Conservation (phyloP, 2,329 filamentous ascomycete genomes). For the Colletotrichum aenigma region DNA sequence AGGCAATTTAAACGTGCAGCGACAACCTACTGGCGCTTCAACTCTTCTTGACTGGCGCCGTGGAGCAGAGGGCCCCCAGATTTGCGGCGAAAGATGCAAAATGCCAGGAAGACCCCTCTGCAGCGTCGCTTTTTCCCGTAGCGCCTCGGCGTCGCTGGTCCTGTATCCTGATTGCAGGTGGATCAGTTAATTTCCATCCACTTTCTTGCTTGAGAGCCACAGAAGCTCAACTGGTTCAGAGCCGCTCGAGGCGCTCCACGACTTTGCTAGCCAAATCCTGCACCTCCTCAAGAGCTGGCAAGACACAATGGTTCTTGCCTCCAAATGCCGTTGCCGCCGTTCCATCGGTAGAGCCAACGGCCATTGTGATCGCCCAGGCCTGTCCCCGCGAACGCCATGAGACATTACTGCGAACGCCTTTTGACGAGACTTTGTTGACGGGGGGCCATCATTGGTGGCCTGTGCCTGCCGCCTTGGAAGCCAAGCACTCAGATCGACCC, state of each 20-base stretch:
- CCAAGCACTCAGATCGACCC: conserved; percentile 3
- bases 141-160: not conserved
- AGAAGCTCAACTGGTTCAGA: not conserved
- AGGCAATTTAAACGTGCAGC: conserved; percentile 9
- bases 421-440: not conserved
- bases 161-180: conserved; percentile 1
- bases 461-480: conserved; percentile 1
- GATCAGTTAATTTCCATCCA: conserved; percentile 6
- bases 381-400: not conserved
- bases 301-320: not conserved
- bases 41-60: not conserved
- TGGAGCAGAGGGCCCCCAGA: not conserved
- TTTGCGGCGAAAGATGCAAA: not conserved
- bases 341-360: not conserved
- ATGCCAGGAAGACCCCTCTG: not conserved
- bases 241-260: not conserved
- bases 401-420: not conserved
- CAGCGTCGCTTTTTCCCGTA: conserved; percentile 7
- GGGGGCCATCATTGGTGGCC: not conserved
- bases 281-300: not conserved
- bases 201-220: not conserved
- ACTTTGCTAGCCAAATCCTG: not conserved
- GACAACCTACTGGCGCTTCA: not conserved
- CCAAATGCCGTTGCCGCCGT: not conserved
- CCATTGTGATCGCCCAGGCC: not conserved